These are phyloP conservation scores for Austroboletus niveus DNA, from an alignment of 1,284 basidiomycete species.

Conservation along the genomic window DNA sequence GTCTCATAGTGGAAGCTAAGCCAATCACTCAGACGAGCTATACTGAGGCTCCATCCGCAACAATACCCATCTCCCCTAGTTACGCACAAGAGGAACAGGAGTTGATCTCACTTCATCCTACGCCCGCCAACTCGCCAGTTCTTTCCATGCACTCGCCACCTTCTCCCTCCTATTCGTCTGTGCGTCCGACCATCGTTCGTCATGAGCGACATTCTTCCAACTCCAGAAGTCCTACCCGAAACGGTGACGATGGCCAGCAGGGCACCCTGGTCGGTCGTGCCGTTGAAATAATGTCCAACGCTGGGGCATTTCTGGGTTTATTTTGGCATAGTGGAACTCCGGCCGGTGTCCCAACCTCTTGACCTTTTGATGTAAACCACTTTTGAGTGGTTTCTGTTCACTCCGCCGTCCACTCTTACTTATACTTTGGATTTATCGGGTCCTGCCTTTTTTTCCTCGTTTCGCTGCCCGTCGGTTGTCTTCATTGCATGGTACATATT, in stretches of 20 bases:
- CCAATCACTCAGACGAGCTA: slow-evolving; percentile 30
- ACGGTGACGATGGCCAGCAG: slow-evolving; percentile 29
- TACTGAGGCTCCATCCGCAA: slow-evolving; percentile 13
- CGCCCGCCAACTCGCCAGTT: slow-evolving; percentile 36
- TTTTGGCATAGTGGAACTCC: slow-evolving; percentile 33
- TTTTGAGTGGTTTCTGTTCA: not conserved
- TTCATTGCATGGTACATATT: slow-evolving; percentile 26
- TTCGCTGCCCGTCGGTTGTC: not conserved
- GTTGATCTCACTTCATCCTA: slow-evolving; percentile 23
- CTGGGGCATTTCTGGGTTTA: slow-evolving; percentile 61
- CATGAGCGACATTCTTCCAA: slow-evolving; percentile 29
- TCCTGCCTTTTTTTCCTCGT: slow-evolving; percentile 9
- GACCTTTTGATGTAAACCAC: not conserved
- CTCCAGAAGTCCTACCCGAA: slow-evolving; percentile 29
- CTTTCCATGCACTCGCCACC: slow-evolving; percentile 13
- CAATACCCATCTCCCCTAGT: slow-evolving; percentile 24
- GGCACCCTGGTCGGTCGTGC: slow-evolving; percentile 63
- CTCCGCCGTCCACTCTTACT: slow-evolving; percentile 15
- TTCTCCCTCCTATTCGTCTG: not conserved
- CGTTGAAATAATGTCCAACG: slow-evolving; percentile 65
- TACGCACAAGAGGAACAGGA: slow-evolving; percentile 31
- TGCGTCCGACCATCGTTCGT: slow-evolving; percentile 10
- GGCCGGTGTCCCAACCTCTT: slow-evolving; percentile 21
- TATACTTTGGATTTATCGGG: slow-evolving; percentile 35
- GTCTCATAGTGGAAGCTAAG: slow-evolving; percentile 29